Evolutionary conservation across 805 yeast genomes (phyloP), one percentile per base, ranked within the genome.

Genomic region (Kodamaea leandrae): DNA sequence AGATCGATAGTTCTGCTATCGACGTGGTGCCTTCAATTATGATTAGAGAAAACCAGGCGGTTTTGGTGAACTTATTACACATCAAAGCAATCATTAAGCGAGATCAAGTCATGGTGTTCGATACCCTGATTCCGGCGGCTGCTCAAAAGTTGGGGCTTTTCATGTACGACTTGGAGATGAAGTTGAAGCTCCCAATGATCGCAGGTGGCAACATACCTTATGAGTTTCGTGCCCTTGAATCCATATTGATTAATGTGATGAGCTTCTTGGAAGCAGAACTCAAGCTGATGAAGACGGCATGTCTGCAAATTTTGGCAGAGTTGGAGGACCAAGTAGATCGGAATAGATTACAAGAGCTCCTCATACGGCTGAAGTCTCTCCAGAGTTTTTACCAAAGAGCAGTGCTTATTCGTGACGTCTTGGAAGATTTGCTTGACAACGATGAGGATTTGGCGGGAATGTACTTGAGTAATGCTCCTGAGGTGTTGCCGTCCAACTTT

Each of bases 21-120:
- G 96, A 88, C 60, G 86, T 91, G 15, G 90, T 90, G 3, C 99
- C 99, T 0, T 80, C 88, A 14, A 83, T 93, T 34, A 81, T 90
- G 45, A 88, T 89, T 16, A 74, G 97, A 44, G 54, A 68, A n/a
- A 73, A 77, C 18, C 76, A 77, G 48, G 83, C 95, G 39, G 85
- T 91, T 14, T 67, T 93, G 40, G 80, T 93, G 36, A 90, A 89
- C 57, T 63, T 93, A 54, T 65, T 93, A 27, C 93, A 90, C 58
- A 88, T 93, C 37, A 84, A 93, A 49, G 98, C 97, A 1, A 71
- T 93, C 35, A 78, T 93, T n/a, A 86, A 84, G 52, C 74, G 78
- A 30, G 87, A 91, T 53, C 68, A 74, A 47, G 95, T 93, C 7
- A 74, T 86, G 64, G 75, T 93, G 1, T 93, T 93, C 61, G 98